Evolutionary conservation across 139 green algal species (phyloP).

Genomic region (Pseudopediastrum boryanum): DNA sequence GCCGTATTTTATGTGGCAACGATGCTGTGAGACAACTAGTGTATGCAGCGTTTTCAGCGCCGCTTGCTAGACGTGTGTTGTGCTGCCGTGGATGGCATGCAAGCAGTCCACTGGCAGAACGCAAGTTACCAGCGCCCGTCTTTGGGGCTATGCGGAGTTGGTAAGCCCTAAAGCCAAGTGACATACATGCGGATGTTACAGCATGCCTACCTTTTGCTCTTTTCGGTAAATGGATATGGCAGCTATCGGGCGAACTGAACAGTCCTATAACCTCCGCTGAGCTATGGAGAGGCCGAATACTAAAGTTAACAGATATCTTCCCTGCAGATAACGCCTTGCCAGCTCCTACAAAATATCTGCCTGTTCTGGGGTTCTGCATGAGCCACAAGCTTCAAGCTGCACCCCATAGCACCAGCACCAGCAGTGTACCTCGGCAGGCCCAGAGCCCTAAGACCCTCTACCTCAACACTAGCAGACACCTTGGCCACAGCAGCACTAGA

Average conservation of each 20-base stretch:
- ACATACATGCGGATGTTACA: neutral
- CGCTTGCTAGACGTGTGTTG: neutral
- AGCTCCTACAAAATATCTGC: neutral
- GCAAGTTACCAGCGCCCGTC: no score
- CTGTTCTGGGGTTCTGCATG: no score
- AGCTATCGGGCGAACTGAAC: neutral
- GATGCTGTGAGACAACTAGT: neutral
- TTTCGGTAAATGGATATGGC: neutral
- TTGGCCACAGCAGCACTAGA: no score
- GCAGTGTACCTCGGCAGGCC: neutral
- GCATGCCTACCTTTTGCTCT: neutral
- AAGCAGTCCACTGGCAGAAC: no score
- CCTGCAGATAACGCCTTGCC: neutral
- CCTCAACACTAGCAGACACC: no score
- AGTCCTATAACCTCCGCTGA: neutral
- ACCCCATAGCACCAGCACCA: neutral
- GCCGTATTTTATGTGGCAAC: slow-evolving; percentile 15
- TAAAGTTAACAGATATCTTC: neutral
- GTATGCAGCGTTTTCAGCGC: neutral
- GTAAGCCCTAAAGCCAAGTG: neutral
- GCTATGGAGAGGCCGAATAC: neutral
- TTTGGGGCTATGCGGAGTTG: neutral
- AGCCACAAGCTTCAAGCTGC: neutral
- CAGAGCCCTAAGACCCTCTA: no score
- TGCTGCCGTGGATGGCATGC: neutral